Evolutionary conservation across 345 rosid genomes (phyloP).

Genomic region (Microcos paniculata): DNA sequence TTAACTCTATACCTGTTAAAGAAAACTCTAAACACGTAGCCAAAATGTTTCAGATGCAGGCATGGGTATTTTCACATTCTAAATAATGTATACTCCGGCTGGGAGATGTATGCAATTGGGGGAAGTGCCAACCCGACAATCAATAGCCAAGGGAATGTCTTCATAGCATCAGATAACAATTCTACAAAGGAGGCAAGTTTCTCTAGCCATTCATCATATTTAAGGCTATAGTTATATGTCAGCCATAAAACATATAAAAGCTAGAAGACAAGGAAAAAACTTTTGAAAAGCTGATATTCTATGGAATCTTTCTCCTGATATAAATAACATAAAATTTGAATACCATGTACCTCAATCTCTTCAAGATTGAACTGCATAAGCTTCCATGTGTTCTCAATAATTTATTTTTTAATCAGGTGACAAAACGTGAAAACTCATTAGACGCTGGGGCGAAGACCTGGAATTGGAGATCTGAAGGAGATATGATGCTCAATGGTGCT

Average conservation of each 20-base stretch:
- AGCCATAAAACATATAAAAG: background rate
- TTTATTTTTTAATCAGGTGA: slow-evolving; percentile 39
- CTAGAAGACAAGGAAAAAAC: background rate
- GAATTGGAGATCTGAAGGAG: slow-evolving; percentile 76
- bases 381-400: background rate
- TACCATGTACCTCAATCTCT: background rate
- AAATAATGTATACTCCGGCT: slow-evolving; percentile 52
- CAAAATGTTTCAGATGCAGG: slow-evolving; percentile 50
- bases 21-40: background rate
- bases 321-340: background rate
- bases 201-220: background rate
- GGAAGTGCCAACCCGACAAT: slow-evolving; percentile 80
- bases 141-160: slow-evolving; percentile 66
- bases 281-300: background rate
- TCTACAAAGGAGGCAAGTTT: slow-evolving; percentile 52
- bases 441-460: slow-evolving; percentile 53
- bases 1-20: background rate
- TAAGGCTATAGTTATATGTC: background rate
- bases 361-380: background rate
- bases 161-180: slow-evolving; percentile 45
- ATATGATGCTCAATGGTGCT: slow-evolving; percentile 60
- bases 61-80: slow-evolving; percentile 75
- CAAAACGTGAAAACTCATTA: slow-evolving; percentile 42
- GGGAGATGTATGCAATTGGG: slow-evolving; percentile 73
- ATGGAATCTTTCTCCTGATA: slow-evolving; percentile 5